Evolutionary conservation across 768 basidiomycete species (phyloP), one percentile per base, ranked within the genome.

Genomic region (Hortiboletus flavorubellus): DNA sequence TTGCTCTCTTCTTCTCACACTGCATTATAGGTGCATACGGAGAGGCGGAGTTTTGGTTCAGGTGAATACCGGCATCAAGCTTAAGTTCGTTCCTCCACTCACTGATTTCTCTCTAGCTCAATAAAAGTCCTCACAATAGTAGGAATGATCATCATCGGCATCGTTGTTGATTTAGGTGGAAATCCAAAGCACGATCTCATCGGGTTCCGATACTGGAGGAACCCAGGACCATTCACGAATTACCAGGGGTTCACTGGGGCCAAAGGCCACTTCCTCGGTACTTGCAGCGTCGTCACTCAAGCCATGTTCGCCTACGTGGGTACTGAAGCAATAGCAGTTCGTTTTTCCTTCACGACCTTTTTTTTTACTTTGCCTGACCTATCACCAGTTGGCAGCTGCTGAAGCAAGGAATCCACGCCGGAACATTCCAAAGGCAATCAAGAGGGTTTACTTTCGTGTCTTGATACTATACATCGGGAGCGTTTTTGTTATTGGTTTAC

Each of bases 201-300:
- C 35, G 35, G 35, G 14, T 37, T 78, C 58, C 74, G 74, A 2
- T 79, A 75, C 64, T 78, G 75, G 76, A 74, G 68, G 44, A 49
- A 83, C 15, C 35, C 35, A 16, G 35, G 35, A 15, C 35, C 35
- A 14, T 37, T 37, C 38, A 16, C 5, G 7, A 3, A n/a, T 8
- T 39, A 39, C 38, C 2, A 18, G 10, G 38, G 38, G n/a, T n/a
- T 39, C 15, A 3, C 16, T 39, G 38, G 38, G 16, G 6, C n/a
- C 16, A 18, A 39, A 9, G 38, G 38, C 38, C 38, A 10, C 16
- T 39, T 39, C 38, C 38, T 39, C 38, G 38, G 38, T 8, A 8
- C 8, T 3, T 39, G 38, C 16, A n/a, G 16, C 4, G 38, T 39
- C 38, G 16, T 15, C n/a, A 8, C 15, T 14, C 15, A n/a, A n/a